Base-by-base conservation (phyloP, 495 filamentous ascomycete species). In the Neurospora cerealis region DNA sequence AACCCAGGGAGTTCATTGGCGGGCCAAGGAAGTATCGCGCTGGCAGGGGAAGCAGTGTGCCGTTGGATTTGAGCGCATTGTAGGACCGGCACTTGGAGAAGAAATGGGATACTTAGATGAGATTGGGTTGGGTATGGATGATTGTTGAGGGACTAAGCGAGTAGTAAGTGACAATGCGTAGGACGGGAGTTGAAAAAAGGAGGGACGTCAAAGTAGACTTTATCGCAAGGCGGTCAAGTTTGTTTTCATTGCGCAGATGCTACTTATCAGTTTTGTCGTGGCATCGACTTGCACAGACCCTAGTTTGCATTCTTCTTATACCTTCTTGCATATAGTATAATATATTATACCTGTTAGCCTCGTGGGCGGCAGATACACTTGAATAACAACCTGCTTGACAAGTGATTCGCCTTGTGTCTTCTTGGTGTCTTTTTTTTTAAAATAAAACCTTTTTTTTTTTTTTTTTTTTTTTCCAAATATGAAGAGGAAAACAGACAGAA, bases 41-140 rank as follows among this genome's bases (percentile, higher is more conserved):
- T 36, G 96, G 96, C 10, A 88, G 95, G 79, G 95, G 93, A 32
- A 97, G 93, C 82, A 97, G 92, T 84, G 94, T 99, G 48, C 96
- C 96, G 48, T 86, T 98, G 78, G 93, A 99, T 84, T 83, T 99
- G 79, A 88, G 85, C 73, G 80, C 80, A 13, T 76, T 86, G 72
- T 84, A 60, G 48, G 48, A 60, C 48, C 24, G 48, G 24, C 21
- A 60, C 2, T 5, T 28, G 21, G 24, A 28, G 48, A 60, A 28
- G 21, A 60, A 28, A 15, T 60, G 48, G 48, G 21, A 32, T 13
- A 32, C 48, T 60, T 60, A 39, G 10, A 39, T 10, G 46, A 48
- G 8, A 48, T 11, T 21, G 44, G n/a, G 44, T 48, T 9, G n/a
- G 44, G 19, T 48, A 48, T 21, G 44, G 44, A 48, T 21, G 8